These are phyloP conservation scores for Aspergillus sp. DNA, from an alignment of 2,329 filamentous ascomycete genomes.

Conservation along the genomic window DNA sequence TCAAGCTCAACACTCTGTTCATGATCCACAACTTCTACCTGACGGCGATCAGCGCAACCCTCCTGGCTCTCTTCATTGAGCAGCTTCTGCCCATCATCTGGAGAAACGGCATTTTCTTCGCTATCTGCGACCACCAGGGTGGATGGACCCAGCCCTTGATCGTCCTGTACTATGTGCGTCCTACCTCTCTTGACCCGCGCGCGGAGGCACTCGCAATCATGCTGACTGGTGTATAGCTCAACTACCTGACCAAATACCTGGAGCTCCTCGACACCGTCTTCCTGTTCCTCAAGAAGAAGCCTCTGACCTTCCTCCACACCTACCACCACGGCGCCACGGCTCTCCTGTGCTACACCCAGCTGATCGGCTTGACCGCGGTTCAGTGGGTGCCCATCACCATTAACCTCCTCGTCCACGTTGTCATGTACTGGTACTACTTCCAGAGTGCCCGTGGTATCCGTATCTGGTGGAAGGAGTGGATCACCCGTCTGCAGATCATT, in stretches of 20 bases:
- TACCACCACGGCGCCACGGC: slow-evolving; percentile 98
- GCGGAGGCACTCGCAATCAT: slow-evolving; percentile 3
- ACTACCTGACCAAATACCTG: slow-evolving; percentile 97
- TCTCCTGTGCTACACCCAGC: slow-evolving; percentile 95
- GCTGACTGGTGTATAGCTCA: slow-evolving; percentile 65
- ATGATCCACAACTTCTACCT: slow-evolving; percentile 96
- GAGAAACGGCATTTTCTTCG: slow-evolving; percentile 79
- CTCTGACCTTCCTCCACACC: slow-evolving; percentile 96
- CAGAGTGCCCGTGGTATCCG: slow-evolving; percentile 92
- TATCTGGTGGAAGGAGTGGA: slow-evolving; percentile 99
- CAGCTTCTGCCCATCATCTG: slow-evolving; percentile 82
- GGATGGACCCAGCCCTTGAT: slow-evolving; percentile 94
- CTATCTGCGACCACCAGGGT: slow-evolving; percentile 74
- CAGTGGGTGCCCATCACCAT: slow-evolving; percentile 93
- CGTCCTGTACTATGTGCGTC: slow-evolving; percentile 90
- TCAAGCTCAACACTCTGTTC: slow-evolving; percentile 86
- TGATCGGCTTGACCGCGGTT: slow-evolving; percentile 87
- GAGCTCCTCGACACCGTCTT: slow-evolving; percentile 95
- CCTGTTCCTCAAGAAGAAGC: slow-evolving; percentile 99
- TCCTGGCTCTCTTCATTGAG: slow-evolving; percentile 85
- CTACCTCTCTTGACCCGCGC: background rate
- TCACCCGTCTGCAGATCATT: slow-evolving; percentile 93
- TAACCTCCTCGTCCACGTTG: slow-evolving; percentile 91
- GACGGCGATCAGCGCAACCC: slow-evolving; percentile 75
- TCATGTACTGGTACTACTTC: slow-evolving; percentile 99